Conservation (phyloP, 2,329 filamentous ascomycete species). For the Fusarium albidum region DNA sequence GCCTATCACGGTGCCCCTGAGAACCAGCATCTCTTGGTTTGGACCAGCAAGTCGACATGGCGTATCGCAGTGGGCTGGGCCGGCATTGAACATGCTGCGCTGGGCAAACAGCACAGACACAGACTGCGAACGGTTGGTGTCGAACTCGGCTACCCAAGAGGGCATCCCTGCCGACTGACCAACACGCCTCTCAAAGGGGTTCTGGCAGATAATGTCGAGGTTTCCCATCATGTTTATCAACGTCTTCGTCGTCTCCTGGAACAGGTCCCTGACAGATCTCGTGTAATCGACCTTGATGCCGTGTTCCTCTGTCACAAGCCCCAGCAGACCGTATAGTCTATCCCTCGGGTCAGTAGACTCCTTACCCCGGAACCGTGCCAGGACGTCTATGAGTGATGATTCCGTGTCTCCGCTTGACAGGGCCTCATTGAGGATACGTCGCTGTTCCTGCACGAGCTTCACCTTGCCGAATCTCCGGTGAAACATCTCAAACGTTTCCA, state of each 20-base stretch:
- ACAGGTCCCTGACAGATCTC: background rate
- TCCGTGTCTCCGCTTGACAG: background rate
- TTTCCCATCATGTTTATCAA: slow-evolving; percentile 13
- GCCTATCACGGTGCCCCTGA: background rate
- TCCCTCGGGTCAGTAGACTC: slow-evolving; percentile 14
- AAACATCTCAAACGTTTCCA: background rate
- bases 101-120: slow-evolving; percentile 18
- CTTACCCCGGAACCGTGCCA: slow-evolving; percentile 7
- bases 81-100: slow-evolving; percentile 11
- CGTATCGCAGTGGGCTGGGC: background rate
- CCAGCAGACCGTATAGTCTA: slow-evolving; percentile 13
- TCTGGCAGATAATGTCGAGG: slow-evolving; percentile 26
- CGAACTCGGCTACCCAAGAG: slow-evolving; percentile 21
- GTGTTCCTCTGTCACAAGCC: slow-evolving; percentile 14
- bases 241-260: background rate
- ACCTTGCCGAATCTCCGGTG: background rate
- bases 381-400: slow-evolving; percentile 1
- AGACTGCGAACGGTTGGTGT: background rate
- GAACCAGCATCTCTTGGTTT: background rate
- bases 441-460: slow-evolving; percentile 26
- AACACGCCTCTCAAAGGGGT: slow-evolving; percentile 8
- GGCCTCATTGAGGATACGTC: background rate
- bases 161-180: background rate
- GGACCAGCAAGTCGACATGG: slow-evolving; percentile 1
- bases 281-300: slow-evolving; percentile 13